Conservation (phyloP, 345 rosid genomes). For the Brassica carinata region DNA sequence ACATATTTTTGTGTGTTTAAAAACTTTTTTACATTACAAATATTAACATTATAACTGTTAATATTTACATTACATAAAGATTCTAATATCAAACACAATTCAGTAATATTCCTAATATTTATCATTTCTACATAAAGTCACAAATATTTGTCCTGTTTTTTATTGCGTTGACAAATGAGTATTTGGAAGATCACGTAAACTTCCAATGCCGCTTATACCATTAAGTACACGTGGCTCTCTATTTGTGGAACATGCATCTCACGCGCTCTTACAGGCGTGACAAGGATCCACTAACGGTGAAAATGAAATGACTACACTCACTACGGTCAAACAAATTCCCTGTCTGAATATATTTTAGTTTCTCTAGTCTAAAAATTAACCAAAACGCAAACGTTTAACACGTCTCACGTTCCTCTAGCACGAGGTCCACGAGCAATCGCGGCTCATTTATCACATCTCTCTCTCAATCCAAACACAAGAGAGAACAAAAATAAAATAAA, state of each 20-base stretch:
- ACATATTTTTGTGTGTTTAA: not conserved
- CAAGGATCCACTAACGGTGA: not conserved
- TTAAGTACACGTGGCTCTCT: not conserved
- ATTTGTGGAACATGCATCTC: not conserved
- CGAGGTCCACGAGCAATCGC: conserved; percentile 38
- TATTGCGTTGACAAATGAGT: conserved; percentile 2
- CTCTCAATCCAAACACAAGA: not conserved
- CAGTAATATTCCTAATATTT: not conserved
- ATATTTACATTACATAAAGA: too few relatives aligned
- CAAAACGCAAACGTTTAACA: conserved; percentile 12
- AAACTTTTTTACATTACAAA: too few relatives aligned
- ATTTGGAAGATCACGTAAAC: not conserved
- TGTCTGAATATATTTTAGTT: not conserved
- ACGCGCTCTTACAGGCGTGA: conserved; percentile 29
- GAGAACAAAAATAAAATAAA: not conserved
- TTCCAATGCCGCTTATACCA: not conserved
- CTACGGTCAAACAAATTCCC: conserved; percentile 11
- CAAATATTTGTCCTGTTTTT: not conserved
- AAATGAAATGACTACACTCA: conserved; percentile 14
- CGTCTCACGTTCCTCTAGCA: conserved; percentile 3
- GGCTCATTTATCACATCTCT: conserved; percentile 21
- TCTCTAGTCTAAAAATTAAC: not conserved
- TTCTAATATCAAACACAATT: not conserved
- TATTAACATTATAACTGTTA: too few relatives aligned
- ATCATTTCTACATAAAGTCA: not conserved